Percentiles rank a stretch among this genome's conserved stretches.
Conservation (phyloP, 192 early-diverging fungal species). For the Umbelopsis ramanniana region DNA sequence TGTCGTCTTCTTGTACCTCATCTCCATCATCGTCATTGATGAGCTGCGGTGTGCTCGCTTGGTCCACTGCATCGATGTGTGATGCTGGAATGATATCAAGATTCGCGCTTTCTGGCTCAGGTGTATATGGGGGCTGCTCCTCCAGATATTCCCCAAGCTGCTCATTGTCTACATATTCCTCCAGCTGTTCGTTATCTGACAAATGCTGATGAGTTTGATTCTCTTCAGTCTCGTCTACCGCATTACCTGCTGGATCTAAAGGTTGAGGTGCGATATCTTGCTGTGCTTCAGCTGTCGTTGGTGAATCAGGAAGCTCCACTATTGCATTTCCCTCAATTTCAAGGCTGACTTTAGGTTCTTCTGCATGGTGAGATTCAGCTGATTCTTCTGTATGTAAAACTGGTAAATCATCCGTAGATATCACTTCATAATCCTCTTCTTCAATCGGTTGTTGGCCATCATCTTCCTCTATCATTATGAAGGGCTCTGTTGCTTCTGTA, state of each 20-base stretch:
- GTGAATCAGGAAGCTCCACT: neutral
- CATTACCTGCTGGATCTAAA: neutral
- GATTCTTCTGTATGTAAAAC: neutral
- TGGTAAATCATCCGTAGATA: neutral
- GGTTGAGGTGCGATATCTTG: neutral
- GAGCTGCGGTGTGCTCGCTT: neutral
- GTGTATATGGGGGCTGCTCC: neutral
- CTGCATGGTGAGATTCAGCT: neutral
- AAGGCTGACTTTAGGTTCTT: neutral
- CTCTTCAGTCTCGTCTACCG: neutral
- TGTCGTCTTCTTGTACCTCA: neutral
- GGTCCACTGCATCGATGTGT: neutral
- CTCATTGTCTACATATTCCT: neutral
- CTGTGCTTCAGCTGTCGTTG: neutral
- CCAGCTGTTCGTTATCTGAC: neutral
- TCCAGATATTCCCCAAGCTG: conserved; percentile 6
- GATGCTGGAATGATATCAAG: neutral
- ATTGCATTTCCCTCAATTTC: neutral
- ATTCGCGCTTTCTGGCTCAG: neutral
- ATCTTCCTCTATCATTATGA: neutral
- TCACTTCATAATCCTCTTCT: neutral
- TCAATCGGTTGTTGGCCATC: neutral
- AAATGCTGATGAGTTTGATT: neutral
- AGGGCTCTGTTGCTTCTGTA: neutral
- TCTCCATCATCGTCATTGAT: neutral